Conservation (phyloP, 768 basidiomycete species). For the Termitomyces sp. region DNA sequence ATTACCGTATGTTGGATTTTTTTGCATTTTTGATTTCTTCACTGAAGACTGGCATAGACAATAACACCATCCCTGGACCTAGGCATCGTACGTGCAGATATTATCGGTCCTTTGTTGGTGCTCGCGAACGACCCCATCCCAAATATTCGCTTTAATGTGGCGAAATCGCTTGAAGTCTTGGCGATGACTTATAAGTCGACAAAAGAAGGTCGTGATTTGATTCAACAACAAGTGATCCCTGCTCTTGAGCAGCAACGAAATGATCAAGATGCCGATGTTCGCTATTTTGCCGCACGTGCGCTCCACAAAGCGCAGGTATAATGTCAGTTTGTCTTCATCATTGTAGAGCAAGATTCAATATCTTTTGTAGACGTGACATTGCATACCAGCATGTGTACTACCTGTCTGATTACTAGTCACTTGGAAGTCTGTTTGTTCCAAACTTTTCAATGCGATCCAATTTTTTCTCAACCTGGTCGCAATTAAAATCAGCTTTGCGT, state of each 20-base stretch:
- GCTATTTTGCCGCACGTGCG: constrained; percentile 86
- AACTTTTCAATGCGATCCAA: not conserved
- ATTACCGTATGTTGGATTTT: constrained; percentile 69
- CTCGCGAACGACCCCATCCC: constrained; percentile 91
- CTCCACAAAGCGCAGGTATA: constrained; percentile 44
- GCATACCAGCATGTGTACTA: not conserved
- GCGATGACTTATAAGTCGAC: constrained; percentile 60
- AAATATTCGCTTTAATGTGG: constrained; percentile 98
- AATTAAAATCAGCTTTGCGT: not conserved
- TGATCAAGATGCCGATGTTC: constrained; percentile 93
- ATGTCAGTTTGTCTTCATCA: not conserved
- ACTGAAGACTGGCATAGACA: constrained; percentile 48
- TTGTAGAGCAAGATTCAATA: not conserved
- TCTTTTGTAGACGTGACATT: not conserved
- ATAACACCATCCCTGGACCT: constrained; percentile 86
- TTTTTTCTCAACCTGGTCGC: not conserved
- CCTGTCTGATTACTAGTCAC: not conserved
- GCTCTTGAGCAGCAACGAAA: constrained; percentile 80
- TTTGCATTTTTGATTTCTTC: constrained; percentile 4
- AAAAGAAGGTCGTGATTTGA: constrained; percentile 69
- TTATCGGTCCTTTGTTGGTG: constrained; percentile 77
- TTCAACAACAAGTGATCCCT: constrained; percentile 71
- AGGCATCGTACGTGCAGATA: constrained; percentile 77
- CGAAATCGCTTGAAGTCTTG: constrained; percentile 89
- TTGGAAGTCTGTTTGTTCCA: not conserved